Evolutionary conservation across 2,329 filamentous ascomycete species (phyloP).

Genomic region (Rhexocercosporidium sp.): DNA sequence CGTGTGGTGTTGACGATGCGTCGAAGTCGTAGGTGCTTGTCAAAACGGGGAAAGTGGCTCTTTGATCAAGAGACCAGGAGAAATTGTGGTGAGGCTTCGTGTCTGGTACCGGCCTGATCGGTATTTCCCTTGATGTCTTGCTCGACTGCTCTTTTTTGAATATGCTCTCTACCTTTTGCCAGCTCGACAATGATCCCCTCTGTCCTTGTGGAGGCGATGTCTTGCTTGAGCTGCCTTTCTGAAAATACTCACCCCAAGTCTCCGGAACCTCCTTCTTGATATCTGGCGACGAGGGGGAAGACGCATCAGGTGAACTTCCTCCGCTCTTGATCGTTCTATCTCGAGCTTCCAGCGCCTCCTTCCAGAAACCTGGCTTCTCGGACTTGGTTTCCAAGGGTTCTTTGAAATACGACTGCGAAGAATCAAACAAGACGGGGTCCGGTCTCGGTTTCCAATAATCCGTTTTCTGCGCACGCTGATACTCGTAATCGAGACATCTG

Average conservation of each 20-base stretch:
- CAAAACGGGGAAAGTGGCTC: neutral
- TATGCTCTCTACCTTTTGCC: neutral
- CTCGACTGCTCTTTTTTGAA: neutral
- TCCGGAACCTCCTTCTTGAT: neutral
- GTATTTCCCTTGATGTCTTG: neutral
- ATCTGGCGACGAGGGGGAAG: neutral
- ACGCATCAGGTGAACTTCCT: neutral
- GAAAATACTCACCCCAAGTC: neutral
- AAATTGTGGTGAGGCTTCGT: neutral
- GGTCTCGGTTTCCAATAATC: neutral
- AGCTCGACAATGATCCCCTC: neutral
- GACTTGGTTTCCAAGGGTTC: no score
- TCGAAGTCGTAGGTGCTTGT: neutral
- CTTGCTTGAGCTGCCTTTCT: neutral
- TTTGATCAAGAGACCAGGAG: neutral
- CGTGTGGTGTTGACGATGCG: neutral
- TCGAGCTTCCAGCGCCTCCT: neutral
- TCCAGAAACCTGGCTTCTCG: slow-evolving; percentile 9
- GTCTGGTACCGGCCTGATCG: neutral
- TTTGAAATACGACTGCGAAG: neutral
- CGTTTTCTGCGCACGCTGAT: neutral
- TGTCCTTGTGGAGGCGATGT: neutral
- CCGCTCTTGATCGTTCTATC: neutral
- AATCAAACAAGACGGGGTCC: neutral
- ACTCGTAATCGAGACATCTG: neutral